Percentiles rank a stretch among this genome's conserved stretches.
Conservation (phyloP, 371 early-diverging fungal genomes). For the Circinella minor region DNA sequence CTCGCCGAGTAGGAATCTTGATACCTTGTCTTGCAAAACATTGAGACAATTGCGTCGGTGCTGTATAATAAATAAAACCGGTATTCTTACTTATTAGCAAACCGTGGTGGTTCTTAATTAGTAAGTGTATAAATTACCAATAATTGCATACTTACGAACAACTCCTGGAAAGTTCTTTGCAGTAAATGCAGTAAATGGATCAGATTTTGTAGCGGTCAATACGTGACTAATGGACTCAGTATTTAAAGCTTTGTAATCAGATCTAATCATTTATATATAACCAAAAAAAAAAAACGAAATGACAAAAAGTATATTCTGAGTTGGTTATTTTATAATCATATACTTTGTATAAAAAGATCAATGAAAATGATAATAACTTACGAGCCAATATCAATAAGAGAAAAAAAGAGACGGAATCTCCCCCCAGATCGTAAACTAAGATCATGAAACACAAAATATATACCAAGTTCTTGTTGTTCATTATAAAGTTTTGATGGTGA, state of each 20-base stretch:
- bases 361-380: conserved; percentile 26
- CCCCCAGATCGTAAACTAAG: conserved; percentile 74
- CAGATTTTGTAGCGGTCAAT: conserved; percentile 43
- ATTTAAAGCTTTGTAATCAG: conserved; percentile 36
- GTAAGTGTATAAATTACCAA: no score
- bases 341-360: neutral
- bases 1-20: conserved; percentile 66
- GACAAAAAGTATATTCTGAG: no score
- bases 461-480: conserved; percentile 66
- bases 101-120: neutral
- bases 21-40: conserved; percentile 75
- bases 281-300: no score
- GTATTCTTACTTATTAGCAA: neutral
- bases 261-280: neutral
- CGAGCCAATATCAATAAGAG: conserved; percentile 55
- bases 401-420: conserved; percentile 64
- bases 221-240: conserved; percentile 39
- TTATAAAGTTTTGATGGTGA: conserved; percentile 70
- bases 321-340: neutral
- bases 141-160: conserved; percentile 50
- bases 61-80: conserved; percentile 26
- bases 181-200: conserved; percentile 63
- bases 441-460: conserved; percentile 80
- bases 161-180: conserved; percentile 75
- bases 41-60: conserved; percentile 68